Conservation (phyloP, 2,329 filamentous ascomycete species). For the Apiospora malaysiana region DNA sequence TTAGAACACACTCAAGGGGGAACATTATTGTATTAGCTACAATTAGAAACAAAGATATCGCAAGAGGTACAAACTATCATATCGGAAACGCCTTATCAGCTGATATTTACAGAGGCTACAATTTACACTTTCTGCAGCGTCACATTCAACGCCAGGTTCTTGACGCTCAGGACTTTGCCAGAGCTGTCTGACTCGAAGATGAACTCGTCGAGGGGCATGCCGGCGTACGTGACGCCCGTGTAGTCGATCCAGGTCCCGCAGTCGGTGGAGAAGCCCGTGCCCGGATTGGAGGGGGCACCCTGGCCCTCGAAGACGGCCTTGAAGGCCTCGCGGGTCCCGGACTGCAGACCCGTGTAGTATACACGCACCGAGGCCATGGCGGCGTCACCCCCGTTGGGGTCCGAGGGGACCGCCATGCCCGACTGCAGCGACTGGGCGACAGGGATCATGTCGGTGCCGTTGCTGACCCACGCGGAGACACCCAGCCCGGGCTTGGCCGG, state of each 20-base stretch:
- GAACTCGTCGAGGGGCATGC: constrained; percentile 36
- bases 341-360: constrained; percentile 41
- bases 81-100: no score
- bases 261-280: constrained; percentile 31
- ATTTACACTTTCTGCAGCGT: constrained; percentile 30
- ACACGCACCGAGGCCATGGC: constrained; percentile 37
- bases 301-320: constrained; percentile 43
- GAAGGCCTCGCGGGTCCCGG: constrained; percentile 38
- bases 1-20: no score
- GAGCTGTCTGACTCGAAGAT: constrained; percentile 36
- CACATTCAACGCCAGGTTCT: constrained; percentile 35
- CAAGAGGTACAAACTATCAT: no score
- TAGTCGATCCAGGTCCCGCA: constrained; percentile 36
- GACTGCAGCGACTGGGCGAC: constrained; percentile 29
- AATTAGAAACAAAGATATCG: background rate
- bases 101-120: background rate
- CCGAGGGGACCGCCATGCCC: constrained; percentile 32
- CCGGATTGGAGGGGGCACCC: constrained; percentile 27
- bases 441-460: constrained; percentile 40
- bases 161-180: constrained; percentile 34
- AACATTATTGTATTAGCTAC: background rate
- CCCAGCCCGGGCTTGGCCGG: constrained; percentile 36
- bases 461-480: constrained; percentile 40
- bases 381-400: constrained; percentile 29
- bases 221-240: constrained; percentile 34